Conservation (phyloP, 139 green algal genomes). For the Coccomyxa sp. region DNA sequence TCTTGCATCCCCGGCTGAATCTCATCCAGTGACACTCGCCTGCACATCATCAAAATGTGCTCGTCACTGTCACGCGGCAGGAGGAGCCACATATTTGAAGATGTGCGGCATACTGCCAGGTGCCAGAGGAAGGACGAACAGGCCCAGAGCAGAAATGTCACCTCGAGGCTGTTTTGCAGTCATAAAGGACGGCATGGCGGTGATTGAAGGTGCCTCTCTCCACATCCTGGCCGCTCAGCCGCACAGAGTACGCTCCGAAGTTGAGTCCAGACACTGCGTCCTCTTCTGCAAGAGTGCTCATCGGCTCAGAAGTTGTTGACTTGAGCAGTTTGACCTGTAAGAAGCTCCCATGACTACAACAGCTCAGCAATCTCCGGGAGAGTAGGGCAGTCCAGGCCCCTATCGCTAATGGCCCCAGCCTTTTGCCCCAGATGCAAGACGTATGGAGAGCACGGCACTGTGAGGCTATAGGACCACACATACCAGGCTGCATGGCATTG, state of each 20-base stretch:
- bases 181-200: constrained; percentile 64
- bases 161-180: constrained; percentile 39
- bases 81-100: background rate
- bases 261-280: constrained; percentile 35
- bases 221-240: constrained; percentile 75
- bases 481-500: no score
- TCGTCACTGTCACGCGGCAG: background rate
- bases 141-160: background rate
- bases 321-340: no score
- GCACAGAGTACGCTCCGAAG: constrained; percentile 43
- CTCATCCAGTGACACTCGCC: constrained; percentile 46
- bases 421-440: no score
- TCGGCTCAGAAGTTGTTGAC: background rate
- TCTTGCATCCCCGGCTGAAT: constrained; percentile 53
- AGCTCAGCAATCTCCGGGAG: no score
- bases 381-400: no score
- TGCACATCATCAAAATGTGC: background rate
- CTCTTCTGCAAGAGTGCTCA: background rate
- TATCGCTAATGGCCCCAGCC: no score
- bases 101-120: background rate
- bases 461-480: no score
- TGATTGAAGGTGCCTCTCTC: constrained; percentile 85
- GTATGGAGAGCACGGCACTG: no score
- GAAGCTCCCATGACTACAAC: no score
- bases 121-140: background rate